A percentile compares a stretch with the other conserved stretches of the same genome.
Evolutionary conservation across 768 basidiomycete genomes (phyloP).

Genomic region (Trametes meyenii): DNA sequence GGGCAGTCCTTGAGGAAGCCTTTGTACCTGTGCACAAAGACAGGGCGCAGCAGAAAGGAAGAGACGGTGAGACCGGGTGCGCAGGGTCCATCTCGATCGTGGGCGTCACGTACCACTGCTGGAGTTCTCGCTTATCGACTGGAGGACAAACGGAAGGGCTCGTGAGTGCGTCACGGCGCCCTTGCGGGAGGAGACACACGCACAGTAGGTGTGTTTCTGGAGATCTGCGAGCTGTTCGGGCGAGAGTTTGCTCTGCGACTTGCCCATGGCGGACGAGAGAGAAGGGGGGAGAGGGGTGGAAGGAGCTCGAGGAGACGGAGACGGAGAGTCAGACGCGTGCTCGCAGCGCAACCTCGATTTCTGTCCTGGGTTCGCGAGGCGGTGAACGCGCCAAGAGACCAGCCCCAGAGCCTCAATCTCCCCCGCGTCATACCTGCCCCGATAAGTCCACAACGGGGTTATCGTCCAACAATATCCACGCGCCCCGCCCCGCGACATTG

Average conservation of each 20-base stretch:
- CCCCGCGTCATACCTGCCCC: conserved; percentile 13
- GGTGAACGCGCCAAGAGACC: conserved; percentile 13
- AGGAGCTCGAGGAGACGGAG: background rate
- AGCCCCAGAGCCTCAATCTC: too few species aligned
- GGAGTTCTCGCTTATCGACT: conserved; percentile 97
- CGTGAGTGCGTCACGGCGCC: conserved; percentile 22
- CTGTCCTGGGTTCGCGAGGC: background rate
- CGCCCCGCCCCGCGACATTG: conserved; percentile 9
- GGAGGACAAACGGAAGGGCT: conserved; percentile 20
- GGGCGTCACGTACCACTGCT: conserved; percentile 71
- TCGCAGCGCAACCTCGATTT: background rate
- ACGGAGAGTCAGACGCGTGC: background rate
- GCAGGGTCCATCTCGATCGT: conserved; percentile 9
- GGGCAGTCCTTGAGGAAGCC: conserved; percentile 99
- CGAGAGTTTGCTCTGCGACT: conserved; percentile 94
- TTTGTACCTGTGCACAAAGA: conserved; percentile 76
- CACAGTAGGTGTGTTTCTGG: conserved; percentile 98
- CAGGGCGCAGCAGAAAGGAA: conserved; percentile 20
- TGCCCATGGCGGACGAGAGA: conserved; percentile 70
- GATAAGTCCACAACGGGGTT: conserved; percentile 18
- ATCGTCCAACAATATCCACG: conserved; percentile 15
- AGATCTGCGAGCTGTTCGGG: conserved; percentile 93
- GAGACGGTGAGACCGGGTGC: conserved; percentile 19
- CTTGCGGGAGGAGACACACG: conserved; percentile 34
- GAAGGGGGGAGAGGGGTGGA: conserved; percentile 1